Evolutionary conservation across 345 rosid genomes (phyloP), one percentile per base, ranked within the genome.

Genomic region (Pistacia integerrima): DNA sequence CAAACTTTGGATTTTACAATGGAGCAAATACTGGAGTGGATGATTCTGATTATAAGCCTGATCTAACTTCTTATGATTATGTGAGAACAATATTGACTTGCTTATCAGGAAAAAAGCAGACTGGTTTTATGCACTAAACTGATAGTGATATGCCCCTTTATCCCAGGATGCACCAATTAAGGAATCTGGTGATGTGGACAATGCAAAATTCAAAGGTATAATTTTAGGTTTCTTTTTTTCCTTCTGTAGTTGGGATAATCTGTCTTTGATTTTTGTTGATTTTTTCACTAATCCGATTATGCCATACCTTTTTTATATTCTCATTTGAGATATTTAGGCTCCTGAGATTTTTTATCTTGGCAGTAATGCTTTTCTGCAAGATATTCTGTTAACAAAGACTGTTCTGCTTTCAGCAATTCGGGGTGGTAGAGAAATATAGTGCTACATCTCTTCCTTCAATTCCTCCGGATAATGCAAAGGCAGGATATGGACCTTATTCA

Each of bases 51-150:
- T 95, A 91, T 85, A 89, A 95, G 81, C 89, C 99, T 44, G 99
- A 95, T 82, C 85, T 95, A 68, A 95, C 99, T 74, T 93, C 98
- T 71, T 95, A 95, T 82, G 99, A 95, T 82, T 95, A 95, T 84
- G 99, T 93, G 74, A 76, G 91, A 44, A 4, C 22, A 49, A 49
- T 36, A 3, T 75, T 78, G 33, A 20, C 62, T 69, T 67, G 17
- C 56, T 76, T 67, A 2, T 11, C 63, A 17, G 11, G 56, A 51
- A 20, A 51, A 20, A 35, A 49, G 38, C 46, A 22, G 20, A 59
- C 30, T 28, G 11, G 38, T 35, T 82, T 9, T 22, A 77, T 71
- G 49, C 69, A 70, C 62, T 33, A 52, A 38, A 67, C 73, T 80
- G 61, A 59, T 61, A 56, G 20, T 44, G 22, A 78, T 55, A 57